These are phyloP conservation scores for Euphorbia celastroides DNA, from an alignment of 441 rosid genomes.

Conservation along the genomic window DNA sequence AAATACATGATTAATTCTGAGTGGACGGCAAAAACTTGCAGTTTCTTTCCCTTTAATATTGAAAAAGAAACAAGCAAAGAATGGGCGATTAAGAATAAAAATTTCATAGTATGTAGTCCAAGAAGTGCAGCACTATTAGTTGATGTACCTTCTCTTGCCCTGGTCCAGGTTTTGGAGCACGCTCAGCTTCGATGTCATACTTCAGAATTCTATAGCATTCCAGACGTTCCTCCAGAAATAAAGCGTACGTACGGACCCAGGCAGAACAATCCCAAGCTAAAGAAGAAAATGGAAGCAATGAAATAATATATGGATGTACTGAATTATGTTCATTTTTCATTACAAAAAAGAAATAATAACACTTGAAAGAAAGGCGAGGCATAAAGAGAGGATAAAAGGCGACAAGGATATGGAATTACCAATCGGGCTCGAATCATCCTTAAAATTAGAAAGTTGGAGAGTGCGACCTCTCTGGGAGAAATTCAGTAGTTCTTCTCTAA, in stretches of 20 bases:
- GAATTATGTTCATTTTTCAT: background rate
- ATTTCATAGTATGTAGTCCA: too few species aligned
- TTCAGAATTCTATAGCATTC: conserved; percentile 86
- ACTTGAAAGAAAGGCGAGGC: background rate
- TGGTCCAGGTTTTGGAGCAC: conserved; percentile 67
- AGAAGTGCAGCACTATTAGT: conserved; percentile 3
- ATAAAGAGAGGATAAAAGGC: background rate
- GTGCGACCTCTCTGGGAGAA: conserved; percentile 78
- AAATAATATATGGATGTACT: conserved; percentile 1
- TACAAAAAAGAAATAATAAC: conserved; percentile 1
- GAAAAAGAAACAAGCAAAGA: background rate
- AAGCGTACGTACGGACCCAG: conserved; percentile 97
- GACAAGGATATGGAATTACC: conserved; percentile 32
- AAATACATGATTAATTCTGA: background rate
- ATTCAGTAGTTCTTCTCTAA: conserved; percentile 74
- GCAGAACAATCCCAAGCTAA: conserved; percentile 99
- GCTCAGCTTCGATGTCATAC: conserved; percentile 92
- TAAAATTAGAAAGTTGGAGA: conserved; percentile 87
- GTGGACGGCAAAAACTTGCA: background rate
- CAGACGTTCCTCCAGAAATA: conserved; percentile 91
- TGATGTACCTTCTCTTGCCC: conserved; percentile 76
- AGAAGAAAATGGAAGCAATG: background rate
- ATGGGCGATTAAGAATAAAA: too few species aligned
- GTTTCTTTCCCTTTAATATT: background rate
- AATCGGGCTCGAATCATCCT: conserved; percentile 98